A percentile compares a stretch with the other conserved stretches of the same genome.
phyloP scores from a whole-genome alignment of 768 basidiomycete species.

The Tylopilus cervinicoccineus region DNA sequence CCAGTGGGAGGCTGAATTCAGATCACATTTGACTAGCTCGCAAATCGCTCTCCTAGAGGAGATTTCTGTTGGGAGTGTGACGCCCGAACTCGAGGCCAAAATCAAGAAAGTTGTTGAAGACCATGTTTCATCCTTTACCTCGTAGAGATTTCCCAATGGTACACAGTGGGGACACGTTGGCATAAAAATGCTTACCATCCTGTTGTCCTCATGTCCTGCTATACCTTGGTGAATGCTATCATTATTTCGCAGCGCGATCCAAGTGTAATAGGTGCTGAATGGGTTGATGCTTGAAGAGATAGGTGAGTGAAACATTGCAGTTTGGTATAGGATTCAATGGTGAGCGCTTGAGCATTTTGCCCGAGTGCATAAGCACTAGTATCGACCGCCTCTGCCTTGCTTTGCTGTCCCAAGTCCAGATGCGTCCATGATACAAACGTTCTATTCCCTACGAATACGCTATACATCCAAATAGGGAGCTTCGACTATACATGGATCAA shows the following conservation, averaged over 20 bases:
- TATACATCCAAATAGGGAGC: background rate
- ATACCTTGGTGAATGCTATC: slow-evolving; percentile 29
- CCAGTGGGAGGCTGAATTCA: slow-evolving; percentile 91
- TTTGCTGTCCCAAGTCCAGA: too few species aligned
- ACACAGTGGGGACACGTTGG: slow-evolving; percentile 13
- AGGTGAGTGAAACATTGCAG: too few species aligned
- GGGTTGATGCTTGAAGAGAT: too few species aligned
- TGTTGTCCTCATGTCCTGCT: slow-evolving; percentile 18
- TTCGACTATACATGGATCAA: background rate
- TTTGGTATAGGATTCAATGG: too few species aligned
- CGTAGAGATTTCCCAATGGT: slow-evolving; percentile 34
- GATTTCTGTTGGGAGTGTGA: slow-evolving; percentile 79
- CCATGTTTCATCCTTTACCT: slow-evolving; percentile 78
- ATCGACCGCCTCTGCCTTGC: too few species aligned
- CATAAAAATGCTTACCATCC: slow-evolving; percentile 18
- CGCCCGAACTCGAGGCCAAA: slow-evolving; percentile 86
- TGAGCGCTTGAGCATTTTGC: too few species aligned
- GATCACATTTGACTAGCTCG: slow-evolving; percentile 73
- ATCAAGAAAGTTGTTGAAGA: slow-evolving; percentile 95
- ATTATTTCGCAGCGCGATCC: slow-evolving; percentile 23
- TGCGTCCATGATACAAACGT: background rate
- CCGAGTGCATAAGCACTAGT: too few species aligned
- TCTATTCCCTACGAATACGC: background rate
- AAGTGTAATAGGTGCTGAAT: too few species aligned
- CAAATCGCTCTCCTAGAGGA: slow-evolving; percentile 77